phyloP scores from a whole-genome alignment of 352 stramenopile species.

The Phytophthora palmivora region DNA sequence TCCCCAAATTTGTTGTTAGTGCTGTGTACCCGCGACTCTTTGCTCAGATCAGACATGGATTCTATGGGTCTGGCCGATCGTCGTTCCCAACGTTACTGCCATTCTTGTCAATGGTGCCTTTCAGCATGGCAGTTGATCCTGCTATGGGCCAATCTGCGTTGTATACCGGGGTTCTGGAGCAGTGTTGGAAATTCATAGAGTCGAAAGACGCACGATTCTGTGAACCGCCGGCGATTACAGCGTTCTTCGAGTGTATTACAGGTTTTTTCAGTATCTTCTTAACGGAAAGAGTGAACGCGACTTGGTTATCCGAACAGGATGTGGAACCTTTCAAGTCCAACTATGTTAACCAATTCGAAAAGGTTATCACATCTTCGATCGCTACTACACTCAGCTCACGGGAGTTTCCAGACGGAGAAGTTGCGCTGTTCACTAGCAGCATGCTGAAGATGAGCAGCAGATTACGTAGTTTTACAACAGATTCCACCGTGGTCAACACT shows the following conservation, averaged over 20 bases:
- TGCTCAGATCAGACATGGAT: slow-evolving; percentile 78
- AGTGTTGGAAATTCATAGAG: slow-evolving; percentile 76
- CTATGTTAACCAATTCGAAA: slow-evolving; percentile 79
- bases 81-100: slow-evolving; percentile 80
- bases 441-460: slow-evolving; percentile 56
- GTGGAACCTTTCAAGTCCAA: slow-evolving; percentile 26
- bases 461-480: slow-evolving; percentile 39
- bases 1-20: slow-evolving; percentile 69
- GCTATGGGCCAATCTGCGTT: slow-evolving; percentile 48
- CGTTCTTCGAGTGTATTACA: slow-evolving; percentile 79
- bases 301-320: slow-evolving; percentile 40
- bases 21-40: slow-evolving; percentile 74
- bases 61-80: slow-evolving; percentile 70
- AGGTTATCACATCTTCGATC: slow-evolving; percentile 54
- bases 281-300: slow-evolving; percentile 38
- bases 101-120: slow-evolving; percentile 75
- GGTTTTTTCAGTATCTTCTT: slow-evolving; percentile 77
- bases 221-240: slow-evolving; percentile 60
- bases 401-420: slow-evolving; percentile 41
- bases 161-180: slow-evolving; percentile 71
- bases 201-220: slow-evolving; percentile 61
- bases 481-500: slow-evolving; percentile 24
- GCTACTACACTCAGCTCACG: slow-evolving; percentile 46
- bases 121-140: slow-evolving; percentile 58
- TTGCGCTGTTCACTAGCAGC: slow-evolving; percentile 47